These are phyloP conservation scores for Yamadazyma spencermartinsiae DNA, from an alignment of 1,139 yeast species.

Conservation along the genomic window DNA sequence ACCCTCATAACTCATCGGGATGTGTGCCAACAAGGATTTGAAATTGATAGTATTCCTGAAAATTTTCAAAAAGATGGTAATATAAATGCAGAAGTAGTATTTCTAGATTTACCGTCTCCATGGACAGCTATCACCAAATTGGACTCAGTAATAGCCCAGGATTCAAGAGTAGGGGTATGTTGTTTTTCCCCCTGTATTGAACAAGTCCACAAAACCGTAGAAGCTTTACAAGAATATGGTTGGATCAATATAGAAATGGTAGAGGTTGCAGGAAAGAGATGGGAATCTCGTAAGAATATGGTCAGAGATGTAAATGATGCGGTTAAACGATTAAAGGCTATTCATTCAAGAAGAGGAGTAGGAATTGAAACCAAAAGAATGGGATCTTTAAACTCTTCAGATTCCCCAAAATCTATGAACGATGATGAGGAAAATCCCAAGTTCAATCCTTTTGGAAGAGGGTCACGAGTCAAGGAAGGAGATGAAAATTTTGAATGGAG, in stretches of 20 bases:
- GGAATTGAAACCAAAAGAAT: slow-evolving; percentile 67
- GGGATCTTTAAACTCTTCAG: slow-evolving; percentile 6
- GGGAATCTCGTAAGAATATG: slow-evolving; percentile 94
- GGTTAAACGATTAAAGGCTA: slow-evolving; percentile 74
- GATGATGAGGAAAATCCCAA: neutral
- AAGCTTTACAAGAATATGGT: slow-evolving; percentile 68
- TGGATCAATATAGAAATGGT: slow-evolving; percentile 95
- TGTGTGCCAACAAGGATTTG: slow-evolving; percentile 87
- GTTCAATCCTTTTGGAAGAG: slow-evolving; percentile 90
- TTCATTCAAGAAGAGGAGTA: slow-evolving; percentile 68
- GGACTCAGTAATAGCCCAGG: slow-evolving; percentile 54
- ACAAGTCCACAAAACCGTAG: slow-evolving; percentile 87
- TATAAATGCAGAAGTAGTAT: slow-evolving; percentile 68
- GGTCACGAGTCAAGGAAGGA: slow-evolving; percentile 79
- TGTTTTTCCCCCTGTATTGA: slow-evolving; percentile 98
- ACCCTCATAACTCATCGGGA: slow-evolving; percentile 80
- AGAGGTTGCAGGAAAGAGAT: slow-evolving; percentile 80
- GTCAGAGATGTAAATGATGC: slow-evolving; percentile 80
- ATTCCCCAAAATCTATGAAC: slow-evolving; percentile 13
- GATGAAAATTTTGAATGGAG: slow-evolving; percentile 79
- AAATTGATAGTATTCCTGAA: slow-evolving; percentile 42
- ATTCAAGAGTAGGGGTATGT: slow-evolving; percentile 66
- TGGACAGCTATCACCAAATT: slow-evolving; percentile 93
- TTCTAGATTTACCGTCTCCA: slow-evolving; percentile 93
- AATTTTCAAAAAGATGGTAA: slow-evolving; percentile 21